Base-by-base conservation (phyloP, 2,329 filamentous ascomycete species). In the Zymoseptoria crescenta region DNA sequence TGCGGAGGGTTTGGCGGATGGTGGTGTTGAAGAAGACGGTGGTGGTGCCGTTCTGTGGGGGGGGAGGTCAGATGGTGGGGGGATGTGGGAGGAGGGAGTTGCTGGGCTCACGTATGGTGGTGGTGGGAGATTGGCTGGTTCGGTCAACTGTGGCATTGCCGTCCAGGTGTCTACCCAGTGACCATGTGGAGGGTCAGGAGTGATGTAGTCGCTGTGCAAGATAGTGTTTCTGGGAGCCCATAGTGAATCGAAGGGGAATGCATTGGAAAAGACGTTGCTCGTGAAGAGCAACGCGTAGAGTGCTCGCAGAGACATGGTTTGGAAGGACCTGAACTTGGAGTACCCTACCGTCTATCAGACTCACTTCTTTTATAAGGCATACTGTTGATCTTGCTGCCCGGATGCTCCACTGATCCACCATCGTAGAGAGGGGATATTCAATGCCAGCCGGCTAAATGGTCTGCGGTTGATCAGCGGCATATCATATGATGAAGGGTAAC, bases 161-260 rank as follows among this genome's bases (percentile, higher is more conserved):
- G 82, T 81, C 85, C 85, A 88, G 1, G 81, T 83, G 62, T 81
- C 80, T 13, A 86, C 77, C 84, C 84, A 87, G 62, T 82, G 79
- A 52, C 77, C 68, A 41, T 65, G 45, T 9, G 45, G 57, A 13
- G 64, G 62, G 45, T 62, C 55, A 27, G 60, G 62, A 3, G 55
- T 54, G n/a, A 59, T 30, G 1, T 45, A 13, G 20, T 56, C 59
- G 27, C n/a, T 41, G n/a, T 45, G n/a, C 4, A 16, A 8, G n/a
- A 35, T 54, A 57, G 35, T 56, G 35, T 24, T 50, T 55, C 21
- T n/a, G 35, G 53, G 20, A 27, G 53, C 16, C 53, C 53, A 56
- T 28, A 49, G 41, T 16, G 54, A 35, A 19, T 51, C 41, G 28
- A 54, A 53, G 3, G 53, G 28, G 10, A 13, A 56, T 35, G 50